Base-by-base conservation (phyloP, 768 basidiomycete species). In the Tremella fuciformis region DNA sequence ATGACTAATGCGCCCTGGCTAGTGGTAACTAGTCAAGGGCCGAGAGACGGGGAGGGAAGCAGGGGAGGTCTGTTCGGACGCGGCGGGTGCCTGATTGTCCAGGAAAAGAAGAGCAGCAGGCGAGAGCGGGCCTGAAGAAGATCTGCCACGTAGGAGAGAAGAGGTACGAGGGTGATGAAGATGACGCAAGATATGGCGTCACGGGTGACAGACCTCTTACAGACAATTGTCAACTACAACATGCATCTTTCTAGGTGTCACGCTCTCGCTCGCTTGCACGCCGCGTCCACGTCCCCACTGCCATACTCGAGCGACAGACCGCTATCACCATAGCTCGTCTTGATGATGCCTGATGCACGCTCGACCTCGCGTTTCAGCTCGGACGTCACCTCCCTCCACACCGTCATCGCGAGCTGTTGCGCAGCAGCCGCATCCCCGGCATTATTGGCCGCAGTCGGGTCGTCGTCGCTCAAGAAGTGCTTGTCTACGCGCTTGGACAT, bases 401-500 rank as follows among this genome's bases (percentile, higher is more conserved):
- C 91, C 3, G 85, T 86, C 16, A 53, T 39, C 19, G 42, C 29
- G 19, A 34, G 25, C 24, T 25, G 18, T 13, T 22, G n/a, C 21
- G 25, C 37, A 53, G 44, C 24, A 25, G 2, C 84, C 84, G 24
- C 84, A 16, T 50, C 50, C 18, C 86, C 85, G 29, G 29, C 29
- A 0, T 84, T 18, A 0, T 84, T 18, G 18, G 42, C 42, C 6
- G 42, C 21, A 50, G 9, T 24, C 24, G 34, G 22, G 26, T 24
- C 29, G 67, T 92, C 89, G 6, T 86, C 86, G 70, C 64, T 52
- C 11, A 57, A 57, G 53, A 96, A 97, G 72, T 98, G 94, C 77
- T 98, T 98, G 77, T 94, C 90, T 25, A 98, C 89, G 9, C 94
- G 85, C 73, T 89, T 89, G 77, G 86, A 87, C 38, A 98, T 81